Conservation (phyloP, 257 asterid genomes). For the Osmanthus fragrans region DNA sequence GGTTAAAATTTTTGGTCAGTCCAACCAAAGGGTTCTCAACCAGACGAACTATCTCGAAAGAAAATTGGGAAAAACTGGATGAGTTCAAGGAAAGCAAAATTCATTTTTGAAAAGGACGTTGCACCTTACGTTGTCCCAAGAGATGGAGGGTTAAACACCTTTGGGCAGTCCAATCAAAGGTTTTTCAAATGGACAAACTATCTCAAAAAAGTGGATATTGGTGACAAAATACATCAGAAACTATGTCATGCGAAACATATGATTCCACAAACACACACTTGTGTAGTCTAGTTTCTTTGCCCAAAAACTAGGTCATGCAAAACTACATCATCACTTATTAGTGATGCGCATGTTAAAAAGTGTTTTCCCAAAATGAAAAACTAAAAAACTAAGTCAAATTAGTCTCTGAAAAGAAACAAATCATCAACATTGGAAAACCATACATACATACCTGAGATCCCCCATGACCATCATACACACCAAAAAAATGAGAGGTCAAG, state of each 20-base stretch:
- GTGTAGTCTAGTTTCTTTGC: not conserved
- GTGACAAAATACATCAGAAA: not conserved
- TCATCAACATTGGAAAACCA: slow-evolving; percentile 14
- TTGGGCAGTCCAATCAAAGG: no score
- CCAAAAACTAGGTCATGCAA: not conserved
- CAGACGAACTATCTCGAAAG: not conserved
- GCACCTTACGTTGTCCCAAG: not conserved
- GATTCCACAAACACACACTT: not conserved
- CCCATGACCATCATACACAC: slow-evolving; percentile 94
- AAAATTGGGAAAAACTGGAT: not conserved
- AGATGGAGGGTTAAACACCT: not conserved
- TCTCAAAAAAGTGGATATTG: not conserved
- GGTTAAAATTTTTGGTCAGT: no score
- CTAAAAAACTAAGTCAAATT: not conserved
- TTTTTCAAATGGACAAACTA: not conserved
- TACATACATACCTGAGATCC: slow-evolving; percentile 69
- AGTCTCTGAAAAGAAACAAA: not conserved
- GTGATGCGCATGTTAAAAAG: not conserved
- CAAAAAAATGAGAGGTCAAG: slow-evolving; percentile 80
- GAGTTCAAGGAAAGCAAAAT: not conserved
- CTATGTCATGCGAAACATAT: not conserved
- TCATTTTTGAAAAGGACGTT: no score
- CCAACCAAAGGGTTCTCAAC: not conserved
- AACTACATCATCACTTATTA: not conserved
- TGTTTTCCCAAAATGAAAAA: not conserved